Percentiles rank a stretch among this genome's conserved stretches.
Conservation (phyloP, 2,329 filamentous ascomycete species). For the Thelonectria discophora region DNA sequence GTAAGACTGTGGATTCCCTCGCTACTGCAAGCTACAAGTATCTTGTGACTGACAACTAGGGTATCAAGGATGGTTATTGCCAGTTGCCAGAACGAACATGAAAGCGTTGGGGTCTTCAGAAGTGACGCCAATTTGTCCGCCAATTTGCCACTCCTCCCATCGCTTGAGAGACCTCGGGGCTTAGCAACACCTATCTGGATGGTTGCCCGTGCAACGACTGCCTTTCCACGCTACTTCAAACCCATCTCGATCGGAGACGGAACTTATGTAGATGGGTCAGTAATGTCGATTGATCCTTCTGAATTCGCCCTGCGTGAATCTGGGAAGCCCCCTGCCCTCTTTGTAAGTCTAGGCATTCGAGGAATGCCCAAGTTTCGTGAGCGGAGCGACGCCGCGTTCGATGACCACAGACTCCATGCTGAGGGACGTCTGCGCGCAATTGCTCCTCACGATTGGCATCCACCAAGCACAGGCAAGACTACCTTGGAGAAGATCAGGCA, state of each 20-base stretch:
- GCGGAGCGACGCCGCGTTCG: background rate
- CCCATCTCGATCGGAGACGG: background rate
- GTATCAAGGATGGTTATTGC: background rate
- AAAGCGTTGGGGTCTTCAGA: background rate
- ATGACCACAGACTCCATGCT: slow-evolving; percentile 11
- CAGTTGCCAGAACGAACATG: background rate
- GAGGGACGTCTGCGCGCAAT: background rate
- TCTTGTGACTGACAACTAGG: background rate
- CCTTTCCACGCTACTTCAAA: slow-evolving; percentile 1
- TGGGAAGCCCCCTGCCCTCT: background rate
- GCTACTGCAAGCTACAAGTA: too few relatives aligned
- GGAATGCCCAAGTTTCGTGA: too few relatives aligned
- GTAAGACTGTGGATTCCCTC: background rate
- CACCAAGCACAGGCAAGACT: background rate
- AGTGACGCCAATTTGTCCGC: background rate
- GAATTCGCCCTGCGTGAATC: rapidly evolving
- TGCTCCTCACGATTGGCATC: slow-evolving; percentile 4
- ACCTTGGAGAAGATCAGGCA: background rate
- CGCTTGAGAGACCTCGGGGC: background rate
- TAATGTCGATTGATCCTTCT: slow-evolving; percentile 10
- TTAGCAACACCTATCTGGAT: slow-evolving; percentile 4
- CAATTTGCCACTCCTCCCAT: background rate
- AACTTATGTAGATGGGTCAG: background rate
- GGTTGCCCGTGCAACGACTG: slow-evolving; percentile 15
- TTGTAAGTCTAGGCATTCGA: slow-evolving; percentile 20